Conservation (phyloP, 2,329 filamentous ascomycete genomes). For the Chrysosporium keratinophilum region DNA sequence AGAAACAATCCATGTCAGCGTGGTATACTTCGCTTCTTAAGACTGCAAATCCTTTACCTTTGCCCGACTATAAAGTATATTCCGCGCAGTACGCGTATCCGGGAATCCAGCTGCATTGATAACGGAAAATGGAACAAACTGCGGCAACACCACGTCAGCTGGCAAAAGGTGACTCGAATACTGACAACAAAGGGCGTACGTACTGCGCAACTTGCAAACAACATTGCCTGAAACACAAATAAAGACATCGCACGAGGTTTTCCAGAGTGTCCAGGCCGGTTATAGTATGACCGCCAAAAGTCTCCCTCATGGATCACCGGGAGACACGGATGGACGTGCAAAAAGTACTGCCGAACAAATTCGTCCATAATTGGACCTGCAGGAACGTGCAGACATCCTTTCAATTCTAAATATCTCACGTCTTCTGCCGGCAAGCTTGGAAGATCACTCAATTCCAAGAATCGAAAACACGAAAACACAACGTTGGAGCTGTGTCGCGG, state of each 20-base stretch:
- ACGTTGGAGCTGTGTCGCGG: constrained; percentile 31
- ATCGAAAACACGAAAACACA: constrained; percentile 24
- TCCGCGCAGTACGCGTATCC: constrained; percentile 37
- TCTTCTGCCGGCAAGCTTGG: constrained; percentile 32
- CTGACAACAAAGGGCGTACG: constrained; percentile 29
- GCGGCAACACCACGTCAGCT: constrained; percentile 20
- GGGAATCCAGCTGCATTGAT: constrained; percentile 34
- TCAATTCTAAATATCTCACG: constrained; percentile 39
- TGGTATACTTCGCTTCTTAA: neutral
- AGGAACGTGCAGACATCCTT: constrained; percentile 41
- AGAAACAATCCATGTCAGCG: neutral
- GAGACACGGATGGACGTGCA: constrained; percentile 24
- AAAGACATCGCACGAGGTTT: constrained; percentile 20
- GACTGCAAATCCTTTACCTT: constrained; percentile 25
- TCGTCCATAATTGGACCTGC: constrained; percentile 36
- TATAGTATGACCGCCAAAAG: constrained; percentile 32
- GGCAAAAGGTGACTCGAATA: constrained; percentile 15
- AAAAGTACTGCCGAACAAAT: constrained; percentile 36
- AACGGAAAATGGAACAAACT: constrained; percentile 40
- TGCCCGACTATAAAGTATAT: constrained; percentile 37
- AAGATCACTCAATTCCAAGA: constrained; percentile 19
- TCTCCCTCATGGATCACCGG: constrained; percentile 34
- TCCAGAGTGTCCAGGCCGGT: constrained; percentile 2
- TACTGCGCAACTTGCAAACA: constrained; percentile 28
- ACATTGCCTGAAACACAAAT: constrained; percentile 25